Evolutionary conservation across 345 rosid species (phyloP).

Genomic region (Hirschfeldia incana): DNA sequence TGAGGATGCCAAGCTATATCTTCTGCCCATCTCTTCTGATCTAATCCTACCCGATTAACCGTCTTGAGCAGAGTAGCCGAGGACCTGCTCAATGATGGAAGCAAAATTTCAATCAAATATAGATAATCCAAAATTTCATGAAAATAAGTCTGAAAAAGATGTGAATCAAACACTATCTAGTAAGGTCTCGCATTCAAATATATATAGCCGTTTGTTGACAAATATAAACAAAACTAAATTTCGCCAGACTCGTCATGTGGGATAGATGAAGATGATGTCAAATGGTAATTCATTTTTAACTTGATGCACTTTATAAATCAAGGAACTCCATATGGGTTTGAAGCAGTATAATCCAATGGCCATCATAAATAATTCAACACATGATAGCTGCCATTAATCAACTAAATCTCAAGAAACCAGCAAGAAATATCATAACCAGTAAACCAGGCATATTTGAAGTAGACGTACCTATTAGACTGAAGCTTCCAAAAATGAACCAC

Average conservation of each 20-base stretch:
- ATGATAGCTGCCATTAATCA: not conserved
- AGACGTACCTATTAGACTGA: slow-evolving; percentile 34
- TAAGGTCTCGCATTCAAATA: not conserved
- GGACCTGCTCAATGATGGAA: slow-evolving; percentile 29
- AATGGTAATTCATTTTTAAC: not conserved
- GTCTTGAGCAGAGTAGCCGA: slow-evolving; percentile 23
- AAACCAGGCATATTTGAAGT: slow-evolving; percentile 2
- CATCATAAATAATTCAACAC: not conserved
- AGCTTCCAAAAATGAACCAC: slow-evolving; percentile 42
- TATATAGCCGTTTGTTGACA: slow-evolving; percentile 5
- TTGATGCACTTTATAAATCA: not conserved
- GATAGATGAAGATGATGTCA: slow-evolving; percentile 7
- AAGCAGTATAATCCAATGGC: not conserved
- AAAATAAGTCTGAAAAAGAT: not conserved
- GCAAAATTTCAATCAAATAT: not conserved
- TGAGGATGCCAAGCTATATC: slow-evolving; percentile 46
- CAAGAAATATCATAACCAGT: not conserved
- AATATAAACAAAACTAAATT: not conserved
- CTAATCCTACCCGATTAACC: slow-evolving; percentile 24
- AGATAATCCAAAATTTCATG: not conserved
- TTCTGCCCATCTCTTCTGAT: slow-evolving; percentile 43
- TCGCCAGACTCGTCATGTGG: not conserved
- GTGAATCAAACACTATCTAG: not conserved
- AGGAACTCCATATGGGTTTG: not conserved
- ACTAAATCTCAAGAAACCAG: not conserved